Evolutionary conservation across 495 filamentous ascomycete genomes (phyloP).

Genomic region (Lasiosphaeria ovina): DNA sequence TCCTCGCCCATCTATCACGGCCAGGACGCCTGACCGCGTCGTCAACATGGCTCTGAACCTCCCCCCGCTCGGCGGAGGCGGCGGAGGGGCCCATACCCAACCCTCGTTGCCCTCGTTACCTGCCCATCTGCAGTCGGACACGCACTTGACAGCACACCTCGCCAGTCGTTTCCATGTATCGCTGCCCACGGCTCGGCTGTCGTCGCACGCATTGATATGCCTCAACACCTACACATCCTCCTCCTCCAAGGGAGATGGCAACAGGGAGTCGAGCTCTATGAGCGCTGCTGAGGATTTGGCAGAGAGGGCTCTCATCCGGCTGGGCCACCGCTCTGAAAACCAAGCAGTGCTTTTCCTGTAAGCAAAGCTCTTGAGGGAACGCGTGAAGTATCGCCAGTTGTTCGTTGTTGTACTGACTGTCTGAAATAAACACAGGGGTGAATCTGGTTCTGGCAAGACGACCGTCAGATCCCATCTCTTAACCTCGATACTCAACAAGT

Average conservation of each 20-base stretch:
- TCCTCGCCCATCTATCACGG: neutral
- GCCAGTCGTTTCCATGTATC: constrained; percentile 93
- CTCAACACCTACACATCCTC: constrained; percentile 85
- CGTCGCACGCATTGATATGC: constrained; percentile 84
- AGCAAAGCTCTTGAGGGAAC: constrained; percentile 31
- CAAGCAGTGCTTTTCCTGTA: constrained; percentile 91
- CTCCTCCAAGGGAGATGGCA: constrained; percentile 85
- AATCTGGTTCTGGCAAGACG: constrained; percentile 93
- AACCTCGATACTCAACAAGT: constrained; percentile 78
- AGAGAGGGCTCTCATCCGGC: constrained; percentile 72
- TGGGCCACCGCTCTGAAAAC: constrained; percentile 89
- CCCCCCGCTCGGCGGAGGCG: constrained; percentile 41
- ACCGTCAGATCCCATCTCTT: constrained; percentile 87
- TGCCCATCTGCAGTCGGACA: constrained; percentile 91
- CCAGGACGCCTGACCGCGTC: constrained; percentile 16
- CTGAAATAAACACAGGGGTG: constrained; percentile 61
- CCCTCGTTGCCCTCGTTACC: constrained; percentile 85
- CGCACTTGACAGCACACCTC: constrained; percentile 90
- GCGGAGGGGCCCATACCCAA: constrained; percentile 74
- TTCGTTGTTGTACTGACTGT: neutral
- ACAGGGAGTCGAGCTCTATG: constrained; percentile 79
- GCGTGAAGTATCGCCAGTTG: neutral
- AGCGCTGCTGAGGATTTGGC: constrained; percentile 88
- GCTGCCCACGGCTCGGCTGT: constrained; percentile 80
- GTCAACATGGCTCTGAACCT: constrained; percentile 47